Percentiles rank a stretch among this genome's conserved stretches.
These are phyloP conservation scores for Luzula sylvatica DNA, from an alignment of 176 grass and related monocot species.

Conservation along the genomic window DNA sequence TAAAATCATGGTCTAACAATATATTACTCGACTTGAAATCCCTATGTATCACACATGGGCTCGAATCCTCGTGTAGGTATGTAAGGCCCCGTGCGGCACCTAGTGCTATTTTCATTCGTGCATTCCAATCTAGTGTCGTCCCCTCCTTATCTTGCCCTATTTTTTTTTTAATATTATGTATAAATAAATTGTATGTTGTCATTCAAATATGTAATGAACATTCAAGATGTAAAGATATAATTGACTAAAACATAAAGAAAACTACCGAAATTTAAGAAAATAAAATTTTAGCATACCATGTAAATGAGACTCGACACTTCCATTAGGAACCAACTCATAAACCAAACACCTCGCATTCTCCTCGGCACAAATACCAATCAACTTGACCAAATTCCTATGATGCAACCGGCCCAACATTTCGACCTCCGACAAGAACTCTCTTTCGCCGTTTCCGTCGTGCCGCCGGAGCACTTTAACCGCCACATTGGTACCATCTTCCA, in stretches of 20 bases:
- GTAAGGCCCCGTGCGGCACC: constrained; percentile 82
- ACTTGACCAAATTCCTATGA: constrained; percentile 91
- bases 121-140: constrained; percentile 75
- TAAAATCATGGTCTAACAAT: constrained; percentile 83
- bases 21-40: constrained; percentile 99
- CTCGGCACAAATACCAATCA: constrained; percentile 86
- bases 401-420: constrained; percentile 98
- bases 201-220: too few species aligned
- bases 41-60: constrained; percentile 86
- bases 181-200: too few species aligned
- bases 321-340: constrained; percentile 95
- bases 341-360: constrained; percentile 76
- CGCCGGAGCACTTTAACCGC: constrained; percentile 96
- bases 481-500: constrained; percentile 54
- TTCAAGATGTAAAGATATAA: too few species aligned
- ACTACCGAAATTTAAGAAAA: too few species aligned
- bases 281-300: too few species aligned
- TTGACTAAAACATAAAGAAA: too few species aligned
- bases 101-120: constrained; percentile 86
- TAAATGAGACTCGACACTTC: constrained; percentile 92
- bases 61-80: constrained; percentile 96
- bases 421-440: constrained; percentile 89
- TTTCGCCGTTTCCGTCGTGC: constrained; percentile 57
- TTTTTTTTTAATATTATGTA: too few species aligned
- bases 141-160: constrained; percentile 55